Evolutionary conservation across 805 yeast species (phyloP).

Genomic region (Scheffersomyces stipitis): DNA sequence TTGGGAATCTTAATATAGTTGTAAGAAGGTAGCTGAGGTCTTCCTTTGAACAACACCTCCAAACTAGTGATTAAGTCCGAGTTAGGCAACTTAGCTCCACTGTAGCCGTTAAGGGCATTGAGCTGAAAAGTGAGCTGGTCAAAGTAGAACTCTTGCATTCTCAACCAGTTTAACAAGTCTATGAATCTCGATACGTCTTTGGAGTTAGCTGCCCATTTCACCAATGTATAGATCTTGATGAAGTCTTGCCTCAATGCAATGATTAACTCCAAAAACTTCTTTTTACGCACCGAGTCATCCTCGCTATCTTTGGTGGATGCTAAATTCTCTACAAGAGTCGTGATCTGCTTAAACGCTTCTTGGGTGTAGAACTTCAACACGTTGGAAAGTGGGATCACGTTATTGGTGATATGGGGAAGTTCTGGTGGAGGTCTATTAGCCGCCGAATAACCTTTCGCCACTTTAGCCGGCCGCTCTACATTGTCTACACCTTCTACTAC

Average conservation of each 20-base stretch:
- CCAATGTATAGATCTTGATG: conserved; percentile 77
- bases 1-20: conserved; percentile 50
- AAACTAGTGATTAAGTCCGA: conserved; percentile 87
- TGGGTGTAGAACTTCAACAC: conserved; percentile 59
- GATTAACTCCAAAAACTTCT: conserved; percentile 63
- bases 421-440: conserved; percentile 40
- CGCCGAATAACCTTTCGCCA: too few species aligned
- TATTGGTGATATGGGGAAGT: conserved; percentile 72
- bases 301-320: conserved; percentile 46
- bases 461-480: too few species aligned
- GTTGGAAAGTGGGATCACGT: conserved; percentile 63
- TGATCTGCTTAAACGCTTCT: conserved; percentile 62
- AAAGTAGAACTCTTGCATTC: conserved; percentile 72
- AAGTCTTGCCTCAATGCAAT: conserved; percentile 79
- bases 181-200: conserved; percentile 72
- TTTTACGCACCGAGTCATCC: conserved; percentile 64
- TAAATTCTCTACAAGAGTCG: conserved; percentile 59
- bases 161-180: conserved; percentile 84
- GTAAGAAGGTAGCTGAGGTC: conserved; percentile 72
- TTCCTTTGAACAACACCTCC: conserved; percentile 76
- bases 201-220: conserved; percentile 83
- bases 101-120: conserved; percentile 66
- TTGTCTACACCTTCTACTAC: too few species aligned
- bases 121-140: conserved; percentile 61
- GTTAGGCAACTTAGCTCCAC: conserved; percentile 89